Evolutionary conservation across 495 filamentous ascomycete species (phyloP), one percentile per base, ranked within the genome.

Genomic region (Lasiosphaeria miniovina): DNA sequence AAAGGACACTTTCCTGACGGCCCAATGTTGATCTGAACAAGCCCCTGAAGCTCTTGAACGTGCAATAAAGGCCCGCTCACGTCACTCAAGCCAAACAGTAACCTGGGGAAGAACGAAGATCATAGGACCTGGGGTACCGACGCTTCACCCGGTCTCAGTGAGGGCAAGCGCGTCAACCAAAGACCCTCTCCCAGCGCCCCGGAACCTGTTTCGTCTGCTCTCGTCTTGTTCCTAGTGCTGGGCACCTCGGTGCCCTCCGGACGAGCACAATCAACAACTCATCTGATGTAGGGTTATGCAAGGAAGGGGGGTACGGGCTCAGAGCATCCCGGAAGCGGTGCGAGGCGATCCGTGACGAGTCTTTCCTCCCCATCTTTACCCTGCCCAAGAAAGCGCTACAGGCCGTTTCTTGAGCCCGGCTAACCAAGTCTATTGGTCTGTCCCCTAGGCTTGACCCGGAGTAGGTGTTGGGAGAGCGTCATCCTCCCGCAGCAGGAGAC

Each of bases 341-440:
- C 41, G 15, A 48, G 49, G 45, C 50, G 11, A 62, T 58, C 45
- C 61, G 61, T 32, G 56, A 59, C 55, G 56, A 40, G 51, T 41
- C 35, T 46, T 54, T 32, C 36, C 10, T 52, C 52, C 35, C 24
- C 24, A 24, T 24, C 24, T 24, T 35, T 46, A 14, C 51, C 9
- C 51, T 36, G 32, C 15, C 12, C 55, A 35, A 57, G 33, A 55
- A 34, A 48, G 11, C n/a, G 34, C 34, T 24, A 43, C 45, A 38
- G 35, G 36, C 31, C 24, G 45, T 36, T 24, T 43, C 41, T 52
- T 43, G 14, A 36, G 41, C 46, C 49, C 11, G 32, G 49, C 51
- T 36, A 8, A 17, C 51, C 14, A 9, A 4, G 14, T 11, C 32
- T 36, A 36, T 36, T 53, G 51, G 51, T 38, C 34, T 36, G 51